phyloP scores from a whole-genome alignment of 495 filamentous ascomycete species.

The Parathielavia appendiculata region DNA sequence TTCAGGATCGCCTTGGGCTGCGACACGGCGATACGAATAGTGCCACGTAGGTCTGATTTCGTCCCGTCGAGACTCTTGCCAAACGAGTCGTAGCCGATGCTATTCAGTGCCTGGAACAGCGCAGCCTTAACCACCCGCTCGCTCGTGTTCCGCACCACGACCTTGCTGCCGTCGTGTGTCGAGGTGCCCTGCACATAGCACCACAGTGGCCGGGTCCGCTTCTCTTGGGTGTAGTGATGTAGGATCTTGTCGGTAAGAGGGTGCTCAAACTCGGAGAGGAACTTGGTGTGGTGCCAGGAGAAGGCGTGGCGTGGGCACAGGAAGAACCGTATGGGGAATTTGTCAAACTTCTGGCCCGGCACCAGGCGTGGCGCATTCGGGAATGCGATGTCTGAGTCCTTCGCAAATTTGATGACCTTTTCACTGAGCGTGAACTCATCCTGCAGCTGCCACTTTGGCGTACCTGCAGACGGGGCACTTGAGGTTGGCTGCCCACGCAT shows the following conservation, averaged over 20 bases:
- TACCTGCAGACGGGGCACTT: not conserved
- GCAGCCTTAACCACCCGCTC: constrained; percentile 48
- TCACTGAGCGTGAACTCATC: not conserved
- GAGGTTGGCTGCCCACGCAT: not conserved
- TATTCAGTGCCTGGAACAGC: constrained; percentile 44
- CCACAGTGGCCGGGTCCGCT: constrained; percentile 46
- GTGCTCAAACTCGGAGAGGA: constrained; percentile 31
- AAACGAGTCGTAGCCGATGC: constrained; percentile 50
- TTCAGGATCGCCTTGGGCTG: constrained; percentile 21
- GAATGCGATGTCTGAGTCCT: not conserved
- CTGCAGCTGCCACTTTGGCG: not conserved
- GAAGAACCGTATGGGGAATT: constrained; percentile 7
- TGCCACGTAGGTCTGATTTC: constrained; percentile 24
- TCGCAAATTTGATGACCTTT: not conserved
- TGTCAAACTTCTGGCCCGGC: not conserved
- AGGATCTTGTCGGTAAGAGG: constrained; percentile 32
- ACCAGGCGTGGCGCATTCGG: not conserved
- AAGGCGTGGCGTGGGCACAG: constrained; percentile 24
- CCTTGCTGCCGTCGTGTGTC: constrained; percentile 29
- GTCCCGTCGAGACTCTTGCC: constrained; percentile 37
- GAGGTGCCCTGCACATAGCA: constrained; percentile 33
- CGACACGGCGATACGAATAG: constrained; percentile 21
- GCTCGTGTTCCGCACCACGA: constrained; percentile 48
- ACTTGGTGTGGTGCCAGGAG: constrained; percentile 23
- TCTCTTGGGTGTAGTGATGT: constrained; percentile 24